These are phyloP conservation scores for Phytophthora agathidicida DNA, from an alignment of 352 stramenopile species.

Conservation along the genomic window DNA sequence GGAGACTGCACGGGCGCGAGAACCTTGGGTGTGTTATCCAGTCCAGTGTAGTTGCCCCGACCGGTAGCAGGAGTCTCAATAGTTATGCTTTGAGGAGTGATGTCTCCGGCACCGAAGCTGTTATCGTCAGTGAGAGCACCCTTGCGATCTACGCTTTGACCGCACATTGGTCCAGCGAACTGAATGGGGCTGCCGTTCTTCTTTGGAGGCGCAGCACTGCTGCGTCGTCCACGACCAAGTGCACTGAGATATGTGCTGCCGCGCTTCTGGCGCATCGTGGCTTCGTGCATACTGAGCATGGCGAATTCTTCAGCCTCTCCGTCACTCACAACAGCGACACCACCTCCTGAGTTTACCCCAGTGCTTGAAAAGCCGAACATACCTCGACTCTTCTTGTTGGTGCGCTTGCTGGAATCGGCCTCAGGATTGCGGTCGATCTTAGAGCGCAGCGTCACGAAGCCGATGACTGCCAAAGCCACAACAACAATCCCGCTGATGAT, in stretches of 20 bases:
- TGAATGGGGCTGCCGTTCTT: slow-evolving; percentile 47
- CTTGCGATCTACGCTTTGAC: slow-evolving; percentile 54
- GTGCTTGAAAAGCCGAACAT: slow-evolving; percentile 46
- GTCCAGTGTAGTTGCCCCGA: slow-evolving; percentile 32
- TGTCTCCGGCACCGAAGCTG: slow-evolving; percentile 23
- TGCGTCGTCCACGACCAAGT: slow-evolving; percentile 32
- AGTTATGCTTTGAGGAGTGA: slow-evolving; percentile 27
- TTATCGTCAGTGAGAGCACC: slow-evolving; percentile 28
- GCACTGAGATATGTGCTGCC: slow-evolving; percentile 63
- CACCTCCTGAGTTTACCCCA: slow-evolving; percentile 28
- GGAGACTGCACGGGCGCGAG: slow-evolving; percentile 14
- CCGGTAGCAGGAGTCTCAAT: slow-evolving; percentile 38
- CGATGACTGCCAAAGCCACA: slow-evolving; percentile 64
- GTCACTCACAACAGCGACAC: slow-evolving; percentile 32
- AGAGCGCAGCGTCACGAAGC: slow-evolving; percentile 66
- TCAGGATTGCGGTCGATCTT: slow-evolving; percentile 41
- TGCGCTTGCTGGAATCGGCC: slow-evolving; percentile 18
- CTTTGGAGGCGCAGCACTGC: slow-evolving; percentile 21
- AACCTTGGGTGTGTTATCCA: slow-evolving; percentile 37
- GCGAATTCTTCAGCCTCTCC: slow-evolving; percentile 74
- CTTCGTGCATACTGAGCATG: slow-evolving; percentile 81
- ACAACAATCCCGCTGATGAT: slow-evolving; percentile 78
- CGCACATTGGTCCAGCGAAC: slow-evolving; percentile 54
- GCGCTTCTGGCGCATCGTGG: slow-evolving; percentile 52
- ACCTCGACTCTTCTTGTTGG: slow-evolving; percentile 30